A percentile compares a stretch with the other conserved stretches of the same genome.
These are phyloP conservation scores for Vanderwaltozyma verrucispora DNA, from an alignment of 805 yeast species.

Conservation along the genomic window DNA sequence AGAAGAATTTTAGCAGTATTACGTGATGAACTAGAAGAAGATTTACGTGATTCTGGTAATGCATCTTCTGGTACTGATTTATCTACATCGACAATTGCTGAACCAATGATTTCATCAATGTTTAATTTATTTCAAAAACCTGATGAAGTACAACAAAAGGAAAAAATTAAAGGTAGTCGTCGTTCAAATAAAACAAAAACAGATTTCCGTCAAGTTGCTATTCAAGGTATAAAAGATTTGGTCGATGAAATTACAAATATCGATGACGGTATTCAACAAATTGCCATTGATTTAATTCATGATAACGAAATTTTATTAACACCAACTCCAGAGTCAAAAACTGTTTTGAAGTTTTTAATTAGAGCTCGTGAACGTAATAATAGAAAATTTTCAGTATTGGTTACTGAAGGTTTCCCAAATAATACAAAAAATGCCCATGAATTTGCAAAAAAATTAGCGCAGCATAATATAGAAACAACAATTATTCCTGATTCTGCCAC, in stretches of 20 bases:
- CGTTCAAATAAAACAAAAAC: slow-evolving; percentile 23
- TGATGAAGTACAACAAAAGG: slow-evolving; percentile 10
- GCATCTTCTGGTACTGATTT: slow-evolving; percentile 2
- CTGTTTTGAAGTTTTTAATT: slow-evolving; percentile 76
- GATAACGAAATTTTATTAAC: slow-evolving; percentile 75
- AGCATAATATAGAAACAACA: slow-evolving; percentile 80
- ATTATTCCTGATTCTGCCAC: slow-evolving; percentile 89
- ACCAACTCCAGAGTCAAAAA: slow-evolving; percentile 90
- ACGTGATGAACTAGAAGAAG: slow-evolving; percentile 72
- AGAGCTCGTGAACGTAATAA: slow-evolving; percentile 66
- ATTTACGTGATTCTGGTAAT: slow-evolving; percentile 21
- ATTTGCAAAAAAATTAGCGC: slow-evolving; percentile 71
- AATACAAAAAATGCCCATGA: slow-evolving; percentile 65
- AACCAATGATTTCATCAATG: slow-evolving; percentile 71
- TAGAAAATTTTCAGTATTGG: slow-evolving; percentile 83
- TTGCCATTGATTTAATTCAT: slow-evolving; percentile 89
- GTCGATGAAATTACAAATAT: slow-evolving; percentile 85
- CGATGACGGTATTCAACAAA: slow-evolving; percentile 82
- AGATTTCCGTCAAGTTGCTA: slow-evolving; percentile 75
- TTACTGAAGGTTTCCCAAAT: slow-evolving; percentile 89
- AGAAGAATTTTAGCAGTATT: slow-evolving; percentile 80
- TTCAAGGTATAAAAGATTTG: slow-evolving; percentile 85
- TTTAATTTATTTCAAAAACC: slow-evolving; percentile 66
- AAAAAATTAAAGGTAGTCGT: slow-evolving; percentile 15
- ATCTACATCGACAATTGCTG: slow-evolving; percentile 15